phyloP scores from a whole-genome alignment of 306 rosid genomes.

The Casuarina cunninghamiana region DNA sequence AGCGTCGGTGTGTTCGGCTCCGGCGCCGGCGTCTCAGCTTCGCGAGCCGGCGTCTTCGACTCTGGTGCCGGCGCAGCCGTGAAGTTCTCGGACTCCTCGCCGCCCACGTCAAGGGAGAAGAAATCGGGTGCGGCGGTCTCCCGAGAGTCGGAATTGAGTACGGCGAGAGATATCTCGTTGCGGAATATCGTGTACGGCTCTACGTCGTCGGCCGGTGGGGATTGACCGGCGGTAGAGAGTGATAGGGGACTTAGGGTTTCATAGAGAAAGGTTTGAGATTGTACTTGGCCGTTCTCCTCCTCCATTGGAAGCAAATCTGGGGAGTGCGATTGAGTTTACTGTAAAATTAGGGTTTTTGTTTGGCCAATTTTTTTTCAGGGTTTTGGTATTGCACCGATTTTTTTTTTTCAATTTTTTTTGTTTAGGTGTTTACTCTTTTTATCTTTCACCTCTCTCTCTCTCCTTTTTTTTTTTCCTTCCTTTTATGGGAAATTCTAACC shows the following conservation, averaged over 20 bases:
- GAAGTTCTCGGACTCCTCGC: slow-evolving; percentile 30
- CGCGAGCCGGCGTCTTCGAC: slow-evolving; percentile 50
- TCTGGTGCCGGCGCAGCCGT: slow-evolving; percentile 25
- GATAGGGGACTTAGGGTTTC: slow-evolving; percentile 56
- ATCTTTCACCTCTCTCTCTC: no score
- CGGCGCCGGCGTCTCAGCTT: slow-evolving; percentile 30
- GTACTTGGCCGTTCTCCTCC: slow-evolving; percentile 9
- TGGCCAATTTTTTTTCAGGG: no score
- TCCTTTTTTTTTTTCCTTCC: no score
- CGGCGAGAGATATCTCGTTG: slow-evolving; percentile 60
- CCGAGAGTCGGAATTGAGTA: slow-evolving; percentile 34
- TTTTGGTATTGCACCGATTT: neutral
- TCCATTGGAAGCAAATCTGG: slow-evolving; percentile 36
- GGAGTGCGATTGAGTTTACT: neutral
- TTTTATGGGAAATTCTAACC: no score
- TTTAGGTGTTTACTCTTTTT: no score
- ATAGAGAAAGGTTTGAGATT: slow-evolving; percentile 42
- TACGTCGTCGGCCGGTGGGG: slow-evolving; percentile 37
- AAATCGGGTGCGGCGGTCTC: slow-evolving; percentile 48
- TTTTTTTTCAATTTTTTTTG: no score
- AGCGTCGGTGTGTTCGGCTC: slow-evolving; percentile 35
- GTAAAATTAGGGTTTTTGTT: slow-evolving; percentile 13
- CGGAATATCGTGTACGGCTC: slow-evolving; percentile 68
- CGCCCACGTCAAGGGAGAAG: slow-evolving; percentile 69
- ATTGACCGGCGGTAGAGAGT: slow-evolving; percentile 27